Evolutionary conservation across 2,329 filamentous ascomycete species (phyloP).

Genomic region (Diplodia scrobiculata): DNA sequence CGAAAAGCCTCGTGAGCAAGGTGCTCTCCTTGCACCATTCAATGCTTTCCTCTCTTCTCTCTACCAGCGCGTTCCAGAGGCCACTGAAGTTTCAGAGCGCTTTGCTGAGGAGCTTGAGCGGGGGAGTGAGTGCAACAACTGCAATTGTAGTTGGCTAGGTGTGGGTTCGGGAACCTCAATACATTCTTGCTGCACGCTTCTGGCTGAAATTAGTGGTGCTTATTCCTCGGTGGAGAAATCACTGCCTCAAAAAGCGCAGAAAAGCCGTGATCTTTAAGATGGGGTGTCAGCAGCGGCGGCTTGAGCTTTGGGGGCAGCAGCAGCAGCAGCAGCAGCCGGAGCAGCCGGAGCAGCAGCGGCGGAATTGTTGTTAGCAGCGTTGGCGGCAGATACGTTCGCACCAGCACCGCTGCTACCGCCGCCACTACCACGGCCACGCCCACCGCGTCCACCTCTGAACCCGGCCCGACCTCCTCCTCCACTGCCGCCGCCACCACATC

Average conservation of each 20-base stretch:
- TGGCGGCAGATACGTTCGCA: constrained; percentile 14
- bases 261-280: not conserved
- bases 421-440: constrained; percentile 41
- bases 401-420: constrained; percentile 31
- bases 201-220: not conserved
- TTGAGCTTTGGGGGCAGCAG: constrained; percentile 3
- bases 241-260: constrained; percentile 2
- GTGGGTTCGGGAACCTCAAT: not conserved
- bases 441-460: constrained; percentile 38
- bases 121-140: not conserved
- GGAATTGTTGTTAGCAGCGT: constrained; percentile 28
- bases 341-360: constrained; percentile 27
- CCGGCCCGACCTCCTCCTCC: constrained; percentile 36
- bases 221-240: not conserved
- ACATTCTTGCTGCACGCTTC: not conserved
- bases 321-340: not conserved
- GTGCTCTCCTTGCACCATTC: not conserved
- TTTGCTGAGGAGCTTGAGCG: not conserved
- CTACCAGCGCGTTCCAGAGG: not conserved
- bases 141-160: not conserved
- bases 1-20: not conserved
- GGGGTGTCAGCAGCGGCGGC: constrained; percentile 16
- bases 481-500: constrained; percentile 37
- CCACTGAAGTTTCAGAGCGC: not conserved
- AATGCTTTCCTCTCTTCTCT: not conserved